These are phyloP conservation scores for Solanum dulcamara DNA, from an alignment of 257 asterid species.

Conservation along the genomic window DNA sequence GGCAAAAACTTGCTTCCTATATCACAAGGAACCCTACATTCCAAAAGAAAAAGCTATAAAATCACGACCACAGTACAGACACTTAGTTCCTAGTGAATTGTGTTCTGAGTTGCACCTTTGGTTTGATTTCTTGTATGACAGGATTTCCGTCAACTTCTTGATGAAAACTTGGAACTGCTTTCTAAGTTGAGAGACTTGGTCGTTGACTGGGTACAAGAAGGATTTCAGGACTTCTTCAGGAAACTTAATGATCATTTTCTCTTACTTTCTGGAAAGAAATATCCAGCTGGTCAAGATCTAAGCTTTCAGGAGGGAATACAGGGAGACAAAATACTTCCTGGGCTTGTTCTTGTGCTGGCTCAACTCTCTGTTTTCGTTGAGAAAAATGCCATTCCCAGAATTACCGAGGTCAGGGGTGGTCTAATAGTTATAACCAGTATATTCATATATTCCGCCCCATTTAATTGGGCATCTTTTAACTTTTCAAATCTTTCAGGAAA, in stretches of 20 bases:
- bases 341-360: slow-evolving; percentile 82
- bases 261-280: slow-evolving; percentile 65
- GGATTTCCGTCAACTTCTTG: slow-evolving; percentile 79
- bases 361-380: slow-evolving; percentile 61
- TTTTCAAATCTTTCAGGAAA: slow-evolving; percentile 48
- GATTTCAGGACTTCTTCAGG: slow-evolving; percentile 81
- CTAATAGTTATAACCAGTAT: background rate
- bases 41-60: background rate
- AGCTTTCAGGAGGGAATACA: slow-evolving; percentile 37
- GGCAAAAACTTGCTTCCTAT: background rate
- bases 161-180: slow-evolving; percentile 51
- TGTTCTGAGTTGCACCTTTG: background rate
- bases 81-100: background rate
- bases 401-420: slow-evolving; percentile 56
- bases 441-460: background rate
- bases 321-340: slow-evolving; percentile 64
- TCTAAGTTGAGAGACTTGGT: slow-evolving; percentile 60
- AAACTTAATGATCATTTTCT: slow-evolving; percentile 57
- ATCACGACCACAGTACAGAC: background rate
- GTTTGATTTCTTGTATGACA: slow-evolving; percentile 18
- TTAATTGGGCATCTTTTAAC: background rate
- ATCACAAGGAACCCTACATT: background rate
- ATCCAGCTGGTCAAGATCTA: slow-evolving; percentile 33
- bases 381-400: slow-evolving; percentile 72
- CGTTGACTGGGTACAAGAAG: slow-evolving; percentile 80